phyloP scores from a whole-genome alignment of 2,329 filamentous ascomycete species.

The Botrytis fragariae region DNA sequence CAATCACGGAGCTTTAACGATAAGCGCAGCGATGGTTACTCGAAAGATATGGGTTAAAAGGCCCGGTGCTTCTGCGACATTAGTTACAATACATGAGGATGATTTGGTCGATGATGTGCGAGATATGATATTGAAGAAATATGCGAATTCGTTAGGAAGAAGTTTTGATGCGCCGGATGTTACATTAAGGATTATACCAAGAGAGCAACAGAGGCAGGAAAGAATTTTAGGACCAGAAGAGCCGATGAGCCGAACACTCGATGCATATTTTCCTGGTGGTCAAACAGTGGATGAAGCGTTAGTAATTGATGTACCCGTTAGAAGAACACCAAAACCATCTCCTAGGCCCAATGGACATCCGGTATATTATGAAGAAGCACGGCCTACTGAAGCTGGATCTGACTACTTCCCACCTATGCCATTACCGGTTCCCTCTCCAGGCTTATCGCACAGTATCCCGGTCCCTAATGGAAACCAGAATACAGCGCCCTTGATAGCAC shows the following conservation, averaged over 20 bases:
- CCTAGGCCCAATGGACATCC: constrained; percentile 50
- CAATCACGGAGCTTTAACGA: constrained; percentile 34
- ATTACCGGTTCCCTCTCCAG: constrained; percentile 38
- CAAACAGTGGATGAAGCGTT: constrained; percentile 88
- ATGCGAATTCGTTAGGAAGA: constrained; percentile 85
- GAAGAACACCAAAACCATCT: constrained; percentile 76
- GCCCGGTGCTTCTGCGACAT: constrained; percentile 78
- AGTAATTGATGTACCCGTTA: constrained; percentile 78
- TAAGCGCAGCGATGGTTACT: constrained; percentile 51
- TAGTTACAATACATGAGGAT: constrained; percentile 81
- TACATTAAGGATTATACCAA: constrained; percentile 70
- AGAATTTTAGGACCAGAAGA: constrained; percentile 83
- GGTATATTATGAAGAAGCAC: constrained; percentile 57
- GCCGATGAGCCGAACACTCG: constrained; percentile 71
- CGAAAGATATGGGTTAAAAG: constrained; percentile 96
- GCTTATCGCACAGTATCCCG: constrained; percentile 35
- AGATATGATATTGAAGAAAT: constrained; percentile 89
- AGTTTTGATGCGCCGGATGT: constrained; percentile 91
- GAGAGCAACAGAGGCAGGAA: constrained; percentile 62
- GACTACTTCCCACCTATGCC: constrained; percentile 83
- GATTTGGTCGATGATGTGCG: constrained; percentile 93
- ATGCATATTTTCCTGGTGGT: constrained; percentile 80
- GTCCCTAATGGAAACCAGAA: constrained; percentile 31
- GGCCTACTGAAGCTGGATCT: constrained; percentile 65
- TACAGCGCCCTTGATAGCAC: constrained; percentile 42